Conservation (phyloP, 306 rosid species). For the Pterocarpus santalinus region DNA sequence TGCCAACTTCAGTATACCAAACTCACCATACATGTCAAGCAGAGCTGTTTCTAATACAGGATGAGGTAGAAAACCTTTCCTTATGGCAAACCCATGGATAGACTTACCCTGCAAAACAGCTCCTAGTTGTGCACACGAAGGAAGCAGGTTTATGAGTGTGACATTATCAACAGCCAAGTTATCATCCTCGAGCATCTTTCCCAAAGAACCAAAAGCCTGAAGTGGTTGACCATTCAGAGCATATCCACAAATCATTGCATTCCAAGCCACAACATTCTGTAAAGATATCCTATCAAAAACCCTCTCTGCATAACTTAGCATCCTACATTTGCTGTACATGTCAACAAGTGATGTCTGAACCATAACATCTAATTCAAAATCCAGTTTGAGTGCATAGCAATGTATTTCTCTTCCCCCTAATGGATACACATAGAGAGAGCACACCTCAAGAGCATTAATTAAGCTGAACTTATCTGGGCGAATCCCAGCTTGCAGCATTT, state of each 20-base stretch:
- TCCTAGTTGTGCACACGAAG: slow-evolving; percentile 59
- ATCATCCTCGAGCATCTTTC: slow-evolving; percentile 56
- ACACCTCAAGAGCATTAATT: slow-evolving; percentile 55
- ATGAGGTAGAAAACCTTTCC: slow-evolving; percentile 69
- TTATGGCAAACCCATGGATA: slow-evolving; percentile 62
- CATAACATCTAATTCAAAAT: slow-evolving; percentile 58
- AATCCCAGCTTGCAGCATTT: slow-evolving; percentile 55
- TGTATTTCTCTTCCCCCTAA: slow-evolving; percentile 61
- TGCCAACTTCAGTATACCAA: slow-evolving; percentile 50
- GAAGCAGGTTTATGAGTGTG: slow-evolving; percentile 63
- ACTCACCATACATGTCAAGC: slow-evolving; percentile 58
- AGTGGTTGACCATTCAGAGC: slow-evolving; percentile 36
- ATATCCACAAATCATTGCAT: slow-evolving; percentile 65
- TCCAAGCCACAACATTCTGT: slow-evolving; percentile 64
- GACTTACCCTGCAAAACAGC: slow-evolving; percentile 60
- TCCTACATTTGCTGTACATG: slow-evolving; percentile 63
- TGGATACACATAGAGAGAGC: slow-evolving; percentile 50
- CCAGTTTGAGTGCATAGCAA: slow-evolving; percentile 54
- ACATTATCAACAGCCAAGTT: slow-evolving; percentile 53
- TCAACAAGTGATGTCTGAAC: slow-evolving; percentile 62
- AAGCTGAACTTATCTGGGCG: slow-evolving; percentile 57
- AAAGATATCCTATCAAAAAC: slow-evolving; percentile 52
- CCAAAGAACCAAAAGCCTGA: slow-evolving; percentile 51
- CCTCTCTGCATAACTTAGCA: slow-evolving; percentile 57
- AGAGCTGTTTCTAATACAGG: slow-evolving; percentile 63